These are phyloP conservation scores for Mollisia scopiformis DNA, from an alignment of 2,329 filamentous ascomycete species.

Conservation along the genomic window DNA sequence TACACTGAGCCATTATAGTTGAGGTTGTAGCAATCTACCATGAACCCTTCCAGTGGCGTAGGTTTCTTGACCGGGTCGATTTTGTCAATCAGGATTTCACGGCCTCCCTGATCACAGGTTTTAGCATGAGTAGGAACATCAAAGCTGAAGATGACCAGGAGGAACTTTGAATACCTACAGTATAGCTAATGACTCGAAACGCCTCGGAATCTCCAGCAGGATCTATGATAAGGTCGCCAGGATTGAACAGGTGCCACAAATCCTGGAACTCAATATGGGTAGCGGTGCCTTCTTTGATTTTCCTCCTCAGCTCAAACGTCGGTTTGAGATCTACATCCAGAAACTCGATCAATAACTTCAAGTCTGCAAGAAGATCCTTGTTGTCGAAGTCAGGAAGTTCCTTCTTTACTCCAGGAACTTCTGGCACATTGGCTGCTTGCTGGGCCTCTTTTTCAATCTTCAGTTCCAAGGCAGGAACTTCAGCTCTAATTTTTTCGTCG, in stretches of 20 bases:
- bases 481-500: too few relatives aligned
- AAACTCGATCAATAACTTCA: conserved; percentile 3
- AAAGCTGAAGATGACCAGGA: neutral
- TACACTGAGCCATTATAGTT: neutral
- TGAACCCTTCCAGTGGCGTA: conserved; percentile 1
- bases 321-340: conserved; percentile 5
- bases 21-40: conserved; percentile 9
- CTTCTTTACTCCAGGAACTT: too few relatives aligned
- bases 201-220: neutral
- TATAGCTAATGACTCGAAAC: conserved; percentile 6
- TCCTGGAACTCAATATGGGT: conserved; percentile 1
- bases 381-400: too few relatives aligned
- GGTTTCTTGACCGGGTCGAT: neutral
- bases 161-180: neutral
- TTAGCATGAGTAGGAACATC: neutral
- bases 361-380: neutral
- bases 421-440: too few relatives aligned
- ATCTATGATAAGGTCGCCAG: neutral
- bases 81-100: neutral
- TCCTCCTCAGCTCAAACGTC: conserved; percentile 1
- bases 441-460: too few relatives aligned
- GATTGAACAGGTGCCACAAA: conserved; percentile 8
- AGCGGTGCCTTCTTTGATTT: neutral
- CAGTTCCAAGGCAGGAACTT: too few relatives aligned
- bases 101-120: neutral